Percentiles rank a stretch among this genome's conserved stretches.
These are phyloP conservation scores for Diaporthe caulivora DNA, from an alignment of 2,329 filamentous ascomycete species.

Conservation along the genomic window DNA sequence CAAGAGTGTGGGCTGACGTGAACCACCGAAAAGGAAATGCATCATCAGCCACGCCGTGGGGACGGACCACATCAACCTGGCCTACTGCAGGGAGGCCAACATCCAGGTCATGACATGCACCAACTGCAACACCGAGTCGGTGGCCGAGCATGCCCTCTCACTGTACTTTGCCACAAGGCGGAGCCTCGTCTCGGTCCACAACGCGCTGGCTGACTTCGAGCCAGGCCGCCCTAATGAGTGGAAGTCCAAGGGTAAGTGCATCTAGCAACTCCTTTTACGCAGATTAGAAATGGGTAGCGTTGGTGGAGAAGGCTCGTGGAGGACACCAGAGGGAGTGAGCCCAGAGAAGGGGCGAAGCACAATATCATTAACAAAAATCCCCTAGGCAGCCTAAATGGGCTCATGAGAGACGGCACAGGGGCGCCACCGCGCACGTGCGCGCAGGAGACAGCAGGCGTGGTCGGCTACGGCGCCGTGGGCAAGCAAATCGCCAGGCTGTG, in stretches of 20 bases:
- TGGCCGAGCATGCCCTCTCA: constrained; percentile 44
- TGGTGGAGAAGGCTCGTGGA: neutral
- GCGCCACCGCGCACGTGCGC: constrained; percentile 33
- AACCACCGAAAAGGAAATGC: constrained; percentile 39
- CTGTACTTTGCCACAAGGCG: constrained; percentile 44
- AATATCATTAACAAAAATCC: neutral
- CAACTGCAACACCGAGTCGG: constrained; percentile 41
- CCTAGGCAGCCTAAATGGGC: constrained; percentile 29
- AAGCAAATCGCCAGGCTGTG: constrained; percentile 42
- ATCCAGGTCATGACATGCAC: constrained; percentile 44
- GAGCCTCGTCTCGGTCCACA: constrained; percentile 42
- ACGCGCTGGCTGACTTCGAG: constrained; percentile 39
- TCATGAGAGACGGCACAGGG: constrained; percentile 30
- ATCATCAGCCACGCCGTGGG: constrained; percentile 44
- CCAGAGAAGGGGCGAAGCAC: neutral
- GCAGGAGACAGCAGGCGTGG: constrained; percentile 35
- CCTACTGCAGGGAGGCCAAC: constrained; percentile 40
- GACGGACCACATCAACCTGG: constrained; percentile 44
- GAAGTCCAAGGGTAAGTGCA: constrained; percentile 31
- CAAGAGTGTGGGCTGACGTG: neutral
- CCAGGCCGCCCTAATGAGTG: constrained; percentile 36
- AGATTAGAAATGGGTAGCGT: neutral
- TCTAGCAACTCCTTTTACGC: neutral
- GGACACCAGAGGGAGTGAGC: too few species aligned
- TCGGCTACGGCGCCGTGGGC: constrained; percentile 41